Evolutionary conservation across 106 monocot genomes (phyloP).

Genomic region (Alisma plantagoaquatica): DNA sequence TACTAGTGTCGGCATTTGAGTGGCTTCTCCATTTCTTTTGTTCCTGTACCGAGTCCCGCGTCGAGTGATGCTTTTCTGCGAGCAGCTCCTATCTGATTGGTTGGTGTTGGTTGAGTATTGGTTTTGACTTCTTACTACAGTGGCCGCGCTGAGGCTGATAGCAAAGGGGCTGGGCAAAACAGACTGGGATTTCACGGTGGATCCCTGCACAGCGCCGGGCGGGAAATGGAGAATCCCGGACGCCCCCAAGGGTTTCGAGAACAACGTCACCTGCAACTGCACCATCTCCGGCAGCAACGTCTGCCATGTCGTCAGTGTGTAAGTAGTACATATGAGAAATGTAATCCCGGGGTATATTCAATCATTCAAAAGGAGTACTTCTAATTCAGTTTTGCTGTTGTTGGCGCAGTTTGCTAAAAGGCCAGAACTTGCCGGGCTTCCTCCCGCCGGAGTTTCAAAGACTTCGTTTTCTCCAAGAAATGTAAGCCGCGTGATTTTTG

Average conservation of each 20-base stretch:
- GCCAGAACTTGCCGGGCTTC: constrained; percentile 38
- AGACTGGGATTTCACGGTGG: constrained; percentile 54
- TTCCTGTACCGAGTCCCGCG: not conserved
- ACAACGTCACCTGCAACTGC: constrained; percentile 44
- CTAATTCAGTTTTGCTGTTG: too few relatives aligned
- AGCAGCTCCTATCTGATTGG: too few relatives aligned
- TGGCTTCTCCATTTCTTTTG: not conserved
- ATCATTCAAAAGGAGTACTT: too few relatives aligned
- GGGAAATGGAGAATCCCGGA: constrained; percentile 28
- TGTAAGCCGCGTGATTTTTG: too few relatives aligned
- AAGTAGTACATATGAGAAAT: too few relatives aligned
- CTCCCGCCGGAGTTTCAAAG: constrained; percentile 42
- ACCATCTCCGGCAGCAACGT: constrained; percentile 15
- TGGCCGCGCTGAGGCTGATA: constrained; percentile 24
- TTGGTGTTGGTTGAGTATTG: too few relatives aligned
- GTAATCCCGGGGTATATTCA: too few relatives aligned
- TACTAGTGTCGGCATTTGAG: too few relatives aligned
- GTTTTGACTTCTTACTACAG: constrained; percentile 23
- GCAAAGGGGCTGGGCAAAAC: constrained; percentile 30
- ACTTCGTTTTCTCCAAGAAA: constrained; percentile 33
- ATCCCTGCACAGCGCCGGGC: constrained; percentile 38
- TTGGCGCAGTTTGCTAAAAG: constrained; percentile 12
- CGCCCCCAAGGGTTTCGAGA: constrained; percentile 19
- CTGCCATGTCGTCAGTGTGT: constrained; percentile 45
- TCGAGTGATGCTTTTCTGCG: too few relatives aligned